A percentile compares a stretch with the other conserved stretches of the same genome.
phyloP scores from a whole-genome alignment of 768 basidiomycete species.

The Paxillus rubicundulus region DNA sequence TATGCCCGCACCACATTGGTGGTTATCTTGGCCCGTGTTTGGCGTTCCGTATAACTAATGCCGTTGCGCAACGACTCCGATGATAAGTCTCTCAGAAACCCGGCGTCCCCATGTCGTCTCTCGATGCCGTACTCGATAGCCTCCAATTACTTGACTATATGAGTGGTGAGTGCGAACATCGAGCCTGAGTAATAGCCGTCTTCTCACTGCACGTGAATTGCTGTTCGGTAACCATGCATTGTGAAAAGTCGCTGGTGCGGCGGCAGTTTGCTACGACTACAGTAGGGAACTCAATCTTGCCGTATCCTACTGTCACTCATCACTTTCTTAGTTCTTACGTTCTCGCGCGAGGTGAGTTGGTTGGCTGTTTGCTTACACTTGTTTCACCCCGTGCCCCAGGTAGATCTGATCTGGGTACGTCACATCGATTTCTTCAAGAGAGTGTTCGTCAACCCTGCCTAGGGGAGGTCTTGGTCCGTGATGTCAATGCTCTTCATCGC shows the following conservation, averaged over 20 bases:
- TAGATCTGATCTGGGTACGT: slow-evolving; percentile 14
- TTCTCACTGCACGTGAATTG: background rate
- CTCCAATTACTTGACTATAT: background rate
- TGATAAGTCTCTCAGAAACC: background rate
- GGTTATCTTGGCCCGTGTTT: background rate
- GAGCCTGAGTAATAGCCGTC: too few species aligned
- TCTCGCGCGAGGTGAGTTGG: slow-evolving; percentile 5
- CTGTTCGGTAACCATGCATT: background rate
- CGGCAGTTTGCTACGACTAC: slow-evolving; percentile 11
- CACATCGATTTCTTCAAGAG: background rate
- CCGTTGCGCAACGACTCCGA: background rate
- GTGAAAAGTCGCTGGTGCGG: background rate
- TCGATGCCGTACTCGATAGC: background rate
- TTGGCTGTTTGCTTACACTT: background rate
- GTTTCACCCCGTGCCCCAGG: background rate
- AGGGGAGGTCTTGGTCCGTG: slow-evolving; percentile 11
- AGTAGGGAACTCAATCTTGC: background rate
- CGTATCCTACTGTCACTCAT: background rate
- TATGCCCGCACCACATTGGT: background rate
- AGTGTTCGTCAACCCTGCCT: background rate
- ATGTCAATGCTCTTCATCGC: slow-evolving; percentile 10
- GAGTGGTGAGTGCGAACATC: background rate
- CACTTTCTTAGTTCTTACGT: slow-evolving; percentile 6
- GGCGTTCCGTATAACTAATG: background rate
- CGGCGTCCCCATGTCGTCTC: background rate